A percentile compares a stretch with the other conserved stretches of the same genome.
Evolutionary conservation across 768 basidiomycete species (phyloP).

Genomic region (Royoungia palumana): DNA sequence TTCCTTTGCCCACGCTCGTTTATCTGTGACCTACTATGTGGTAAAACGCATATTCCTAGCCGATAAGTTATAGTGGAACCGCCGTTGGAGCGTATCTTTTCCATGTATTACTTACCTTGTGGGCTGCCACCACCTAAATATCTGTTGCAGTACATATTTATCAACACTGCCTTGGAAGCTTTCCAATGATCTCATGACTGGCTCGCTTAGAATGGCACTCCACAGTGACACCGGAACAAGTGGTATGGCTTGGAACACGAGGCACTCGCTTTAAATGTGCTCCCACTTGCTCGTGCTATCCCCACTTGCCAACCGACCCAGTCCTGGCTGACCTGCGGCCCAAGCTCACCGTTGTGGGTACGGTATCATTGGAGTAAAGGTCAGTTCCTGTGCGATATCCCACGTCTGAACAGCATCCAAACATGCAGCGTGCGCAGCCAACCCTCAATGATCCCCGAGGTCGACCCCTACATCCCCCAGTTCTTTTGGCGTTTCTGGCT

Average conservation of each 20-base stretch:
- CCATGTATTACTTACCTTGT: slow-evolving; percentile 18
- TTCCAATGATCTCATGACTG: slow-evolving; percentile 5
- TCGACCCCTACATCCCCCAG: slow-evolving; percentile 41
- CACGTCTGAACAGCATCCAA: neutral
- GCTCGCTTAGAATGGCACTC: slow-evolving; percentile 1
- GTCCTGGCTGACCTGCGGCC: neutral
- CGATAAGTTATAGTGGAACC: slow-evolving; percentile 23
- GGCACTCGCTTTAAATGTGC: slow-evolving; percentile 8
- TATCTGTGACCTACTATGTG: neutral
- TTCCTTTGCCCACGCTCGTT: slow-evolving; percentile 7
- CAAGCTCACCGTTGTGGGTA: neutral
- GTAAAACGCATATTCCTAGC: slow-evolving; percentile 3
- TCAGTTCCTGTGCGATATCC: too few relatives aligned
- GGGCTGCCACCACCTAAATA: slow-evolving; percentile 6
- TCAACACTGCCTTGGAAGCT: too few relatives aligned
- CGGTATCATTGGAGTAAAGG: neutral
- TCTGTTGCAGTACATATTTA: neutral
- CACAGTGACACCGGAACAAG: too few relatives aligned
- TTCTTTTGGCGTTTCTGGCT: slow-evolving; percentile 53
- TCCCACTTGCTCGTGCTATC: slow-evolving; percentile 1
- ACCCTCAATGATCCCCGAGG: slow-evolving; percentile 7
- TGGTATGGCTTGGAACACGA: slow-evolving; percentile 7
- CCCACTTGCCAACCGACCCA: slow-evolving; percentile 1
- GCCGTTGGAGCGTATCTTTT: slow-evolving; percentile 3
- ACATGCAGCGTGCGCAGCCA: too few relatives aligned